These are phyloP conservation scores for Russula ochroleuca DNA, from an alignment of 768 basidiomycete species.

Conservation along the genomic window DNA sequence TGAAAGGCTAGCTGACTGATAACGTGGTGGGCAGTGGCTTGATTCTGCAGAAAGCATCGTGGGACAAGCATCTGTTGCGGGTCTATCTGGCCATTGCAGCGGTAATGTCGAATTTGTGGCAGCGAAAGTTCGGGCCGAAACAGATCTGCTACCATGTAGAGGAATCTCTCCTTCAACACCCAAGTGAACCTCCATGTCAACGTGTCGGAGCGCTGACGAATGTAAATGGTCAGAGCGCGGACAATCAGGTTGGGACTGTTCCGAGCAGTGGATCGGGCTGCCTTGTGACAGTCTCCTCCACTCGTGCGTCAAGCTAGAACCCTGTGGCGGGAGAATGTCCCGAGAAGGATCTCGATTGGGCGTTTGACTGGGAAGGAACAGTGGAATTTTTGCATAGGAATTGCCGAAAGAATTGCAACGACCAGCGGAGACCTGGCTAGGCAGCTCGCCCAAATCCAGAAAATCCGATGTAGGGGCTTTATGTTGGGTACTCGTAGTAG, in stretches of 20 bases:
- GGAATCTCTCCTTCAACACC: neutral
- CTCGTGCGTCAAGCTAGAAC: neutral
- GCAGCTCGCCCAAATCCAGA: neutral
- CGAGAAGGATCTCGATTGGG: slow-evolving; percentile 8
- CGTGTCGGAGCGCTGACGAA: neutral
- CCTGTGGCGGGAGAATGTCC: neutral
- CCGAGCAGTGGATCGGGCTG: neutral
- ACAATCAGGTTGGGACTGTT: neutral
- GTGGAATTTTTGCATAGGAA: slow-evolving; percentile 4
- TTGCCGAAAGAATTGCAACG: neutral
- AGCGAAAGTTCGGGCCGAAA: neutral
- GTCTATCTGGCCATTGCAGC: neutral
- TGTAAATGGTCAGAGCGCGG: neutral
- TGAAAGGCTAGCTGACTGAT: neutral
- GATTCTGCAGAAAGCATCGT: neutral
- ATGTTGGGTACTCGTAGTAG: neutral
- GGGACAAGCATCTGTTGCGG: neutral
- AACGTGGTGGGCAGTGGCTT: neutral
- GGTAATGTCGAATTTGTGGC: neutral
- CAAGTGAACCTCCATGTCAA: neutral
- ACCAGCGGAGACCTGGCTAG: neutral
- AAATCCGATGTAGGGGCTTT: neutral
- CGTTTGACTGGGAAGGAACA: slow-evolving; percentile 20
- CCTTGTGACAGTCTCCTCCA: neutral
- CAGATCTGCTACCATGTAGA: neutral